phyloP scores from a whole-genome alignment of 306 rosid species.

The Astragalus glycyphyllos region DNA sequence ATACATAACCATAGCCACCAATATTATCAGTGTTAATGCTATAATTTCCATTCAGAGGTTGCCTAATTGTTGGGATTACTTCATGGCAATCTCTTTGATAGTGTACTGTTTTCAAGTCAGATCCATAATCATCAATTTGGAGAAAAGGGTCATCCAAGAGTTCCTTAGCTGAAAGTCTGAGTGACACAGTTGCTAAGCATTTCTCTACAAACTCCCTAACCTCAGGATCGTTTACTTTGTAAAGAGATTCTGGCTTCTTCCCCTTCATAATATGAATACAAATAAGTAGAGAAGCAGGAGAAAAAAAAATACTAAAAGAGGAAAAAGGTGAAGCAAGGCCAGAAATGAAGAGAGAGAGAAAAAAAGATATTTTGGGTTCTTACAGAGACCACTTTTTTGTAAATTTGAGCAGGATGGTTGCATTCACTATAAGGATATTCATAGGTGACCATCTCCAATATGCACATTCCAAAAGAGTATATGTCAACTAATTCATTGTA shows the following conservation, averaged over 20 bases:
- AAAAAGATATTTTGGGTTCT: constrained; percentile 33
- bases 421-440: constrained; percentile 99
- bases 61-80: constrained; percentile 55
- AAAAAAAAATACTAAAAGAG: neutral
- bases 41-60: constrained; percentile 56
- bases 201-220: constrained; percentile 81
- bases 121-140: constrained; percentile 69
- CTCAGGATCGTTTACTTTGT: constrained; percentile 78
- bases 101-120: constrained; percentile 52
- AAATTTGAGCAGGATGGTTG: constrained; percentile 89
- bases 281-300: constrained; percentile 28
- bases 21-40: constrained; percentile 47
- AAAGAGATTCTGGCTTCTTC: constrained; percentile 79
- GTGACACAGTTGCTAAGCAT: constrained; percentile 82
- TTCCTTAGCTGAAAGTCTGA: constrained; percentile 83
- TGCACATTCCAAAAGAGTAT: constrained; percentile 97
- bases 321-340: constrained; percentile 8
- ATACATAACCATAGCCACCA: constrained; percentile 58
- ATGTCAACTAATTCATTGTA: constrained; percentile 95
- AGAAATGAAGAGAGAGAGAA: neutral
- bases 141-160: constrained; percentile 90
- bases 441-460: constrained; percentile 95
- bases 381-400: constrained; percentile 92
- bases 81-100: constrained; percentile 64
- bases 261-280: constrained; percentile 59